Base-by-base conservation (phyloP, 192 early-diverging fungal species). In the Entomortierella lignicola region DNA sequence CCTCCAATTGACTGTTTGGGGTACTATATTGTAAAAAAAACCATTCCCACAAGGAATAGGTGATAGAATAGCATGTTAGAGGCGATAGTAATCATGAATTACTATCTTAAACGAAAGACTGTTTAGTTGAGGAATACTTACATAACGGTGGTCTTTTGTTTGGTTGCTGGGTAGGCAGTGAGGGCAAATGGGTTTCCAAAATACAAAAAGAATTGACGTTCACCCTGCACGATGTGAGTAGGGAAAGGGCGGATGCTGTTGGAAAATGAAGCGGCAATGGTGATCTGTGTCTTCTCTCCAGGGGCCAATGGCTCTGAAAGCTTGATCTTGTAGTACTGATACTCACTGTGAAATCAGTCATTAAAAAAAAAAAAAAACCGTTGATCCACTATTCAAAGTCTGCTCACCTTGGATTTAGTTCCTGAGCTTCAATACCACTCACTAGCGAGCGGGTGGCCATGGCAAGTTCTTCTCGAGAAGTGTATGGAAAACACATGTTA, bases 401-500 rank as follows among this genome's bases (percentile, higher is more conserved):
- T n/a, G n/a, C n/a, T 17, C 64, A 69, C 74, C 74, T 77, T 27
- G 56, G 68, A 30, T 79, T 48, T 2, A 79, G 68, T 18, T 70
- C 57, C 1, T 87, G 90, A 34, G 85, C 77, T 47, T 89, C 81
- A 8, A 92, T 88, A 31, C 86, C 89, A 29, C 92, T 69, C 3
- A 91, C 82, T 4, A 86, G 68, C 17, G 63, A 65, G 29, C 85
- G 80, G 23, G 93, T 83, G 3, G 97, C 91, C 31, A 83, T 81
- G 8, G 93, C 72, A 39, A 99, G 94, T 84, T 99, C 98, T 67
- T 98, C 93, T 4, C 94, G 90, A 8, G 94, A 91, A 12, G 94
- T 95, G 61, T 99, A 99, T 13, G 97, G 91, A 72, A 91, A 93
- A 71, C 95, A 97, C 27, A 99, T 89, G 66, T 99, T 97, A 13